Percentiles rank a stretch among this genome's conserved stretches.
phyloP scores from a whole-genome alignment of 108 stramenopile genomes.

The Pseudonitzschia multiseries region DNA sequence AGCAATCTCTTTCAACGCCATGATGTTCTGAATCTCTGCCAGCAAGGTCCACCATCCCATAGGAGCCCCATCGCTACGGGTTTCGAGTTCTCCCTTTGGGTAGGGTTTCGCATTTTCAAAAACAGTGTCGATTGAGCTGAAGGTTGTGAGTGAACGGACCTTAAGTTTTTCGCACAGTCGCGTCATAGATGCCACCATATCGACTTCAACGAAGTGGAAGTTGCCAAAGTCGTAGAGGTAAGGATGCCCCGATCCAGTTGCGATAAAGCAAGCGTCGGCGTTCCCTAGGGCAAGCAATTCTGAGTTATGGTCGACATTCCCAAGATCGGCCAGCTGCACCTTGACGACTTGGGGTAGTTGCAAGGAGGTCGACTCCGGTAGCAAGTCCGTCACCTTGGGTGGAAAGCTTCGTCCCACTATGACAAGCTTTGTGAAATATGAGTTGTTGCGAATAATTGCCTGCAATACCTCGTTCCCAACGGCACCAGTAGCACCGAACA shows the following conservation, averaged over 20 bases:
- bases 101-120: conserved; percentile 5
- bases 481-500: conserved; percentile 32
- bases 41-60: conserved; percentile 26
- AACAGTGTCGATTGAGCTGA: conserved; percentile 12
- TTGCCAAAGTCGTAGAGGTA: conserved; percentile 4
- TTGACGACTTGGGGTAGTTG: not conserved
- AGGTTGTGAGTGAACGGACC: not conserved
- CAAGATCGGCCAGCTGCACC: not conserved
- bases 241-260: conserved; percentile 18
- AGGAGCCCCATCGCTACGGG: not conserved
- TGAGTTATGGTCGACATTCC: conserved; percentile 16
- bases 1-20: conserved; percentile 21
- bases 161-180: conserved; percentile 24
- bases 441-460: conserved; percentile 3
- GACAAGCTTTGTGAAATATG: conserved; percentile 15
- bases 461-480: conserved; percentile 23
- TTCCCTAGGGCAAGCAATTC: conserved; percentile 1
- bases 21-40: not conserved
- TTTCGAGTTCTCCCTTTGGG: conserved; percentile 16
- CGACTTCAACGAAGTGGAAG: conserved; percentile 26
- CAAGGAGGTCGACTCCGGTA: not conserved
- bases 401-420: conserved; percentile 24
- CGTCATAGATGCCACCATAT: conserved; percentile 16
- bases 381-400: not conserved
- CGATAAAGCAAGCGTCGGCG: conserved; percentile 33